phyloP scores from a whole-genome alignment of 371 early-diverging fungal species.

The Mortierella sp. region DNA sequence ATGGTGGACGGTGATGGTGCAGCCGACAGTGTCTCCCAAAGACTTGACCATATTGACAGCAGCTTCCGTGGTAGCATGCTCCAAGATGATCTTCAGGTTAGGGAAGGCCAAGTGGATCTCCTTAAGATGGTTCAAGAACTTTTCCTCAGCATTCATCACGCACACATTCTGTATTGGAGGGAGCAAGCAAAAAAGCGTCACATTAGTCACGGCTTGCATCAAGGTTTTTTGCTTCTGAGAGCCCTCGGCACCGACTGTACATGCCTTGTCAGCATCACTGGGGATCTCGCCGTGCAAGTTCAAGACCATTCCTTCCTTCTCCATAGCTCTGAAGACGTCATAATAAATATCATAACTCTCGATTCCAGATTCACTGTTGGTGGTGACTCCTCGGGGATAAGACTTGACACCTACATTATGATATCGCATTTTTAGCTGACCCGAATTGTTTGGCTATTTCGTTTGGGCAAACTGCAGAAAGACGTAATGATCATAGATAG shows the following conservation, averaged over 20 bases:
- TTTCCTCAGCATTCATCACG: slow-evolving; percentile 96
- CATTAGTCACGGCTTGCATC: background rate
- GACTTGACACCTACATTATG: slow-evolving; percentile 85
- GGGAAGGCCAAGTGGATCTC: slow-evolving; percentile 92
- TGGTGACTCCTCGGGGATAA: slow-evolving; percentile 98
- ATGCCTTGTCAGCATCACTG: slow-evolving; percentile 77
- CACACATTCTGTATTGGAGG: slow-evolving; percentile 72
- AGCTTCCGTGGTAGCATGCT: slow-evolving; percentile 95
- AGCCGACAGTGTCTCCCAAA: slow-evolving; percentile 91
- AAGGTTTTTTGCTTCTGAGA: too few relatives aligned
- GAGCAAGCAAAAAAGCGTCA: too few relatives aligned
- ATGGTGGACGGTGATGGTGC: slow-evolving; percentile 96
- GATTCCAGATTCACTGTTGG: slow-evolving; percentile 96
- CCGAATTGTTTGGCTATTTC: too few relatives aligned
- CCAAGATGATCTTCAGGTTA: slow-evolving; percentile 92
- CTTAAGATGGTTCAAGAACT: slow-evolving; percentile 86
- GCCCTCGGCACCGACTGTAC: background rate
- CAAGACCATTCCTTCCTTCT: slow-evolving; percentile 91
- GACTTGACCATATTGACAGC: slow-evolving; percentile 93
- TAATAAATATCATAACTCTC: slow-evolving; percentile 91
- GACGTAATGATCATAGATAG: background rate
- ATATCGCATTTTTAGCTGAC: background rate
- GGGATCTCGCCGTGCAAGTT: slow-evolving; percentile 98
- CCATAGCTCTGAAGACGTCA: slow-evolving; percentile 94
- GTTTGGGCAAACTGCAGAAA: background rate